phyloP scores from a whole-genome alignment of 805 yeast species.

The Candida chauliodis region DNA sequence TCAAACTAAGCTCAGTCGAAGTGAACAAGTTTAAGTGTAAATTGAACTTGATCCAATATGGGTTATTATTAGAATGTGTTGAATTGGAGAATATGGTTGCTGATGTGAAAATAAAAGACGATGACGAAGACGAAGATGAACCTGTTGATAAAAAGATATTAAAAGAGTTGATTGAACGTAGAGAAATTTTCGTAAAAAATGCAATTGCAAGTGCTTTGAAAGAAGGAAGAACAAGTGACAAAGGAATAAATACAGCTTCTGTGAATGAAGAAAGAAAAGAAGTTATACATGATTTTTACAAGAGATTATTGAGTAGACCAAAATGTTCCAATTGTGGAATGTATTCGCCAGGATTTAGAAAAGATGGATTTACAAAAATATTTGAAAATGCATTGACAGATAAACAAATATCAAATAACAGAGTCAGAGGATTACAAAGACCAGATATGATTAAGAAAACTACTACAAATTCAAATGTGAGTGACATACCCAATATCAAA shows the following conservation, averaged over 20 bases:
- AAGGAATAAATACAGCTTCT: slow-evolving; percentile 78
- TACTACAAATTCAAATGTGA: slow-evolving; percentile 12
- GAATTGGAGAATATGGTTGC: slow-evolving; percentile 64
- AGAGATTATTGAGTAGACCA: slow-evolving; percentile 66
- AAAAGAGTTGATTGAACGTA: slow-evolving; percentile 49
- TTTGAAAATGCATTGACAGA: slow-evolving; percentile 84
- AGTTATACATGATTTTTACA: slow-evolving; percentile 70
- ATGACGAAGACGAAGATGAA: slow-evolving; percentile 35
- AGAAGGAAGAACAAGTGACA: slow-evolving; percentile 65
- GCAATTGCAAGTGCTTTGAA: slow-evolving; percentile 70
- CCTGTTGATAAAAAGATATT: slow-evolving; percentile 36
- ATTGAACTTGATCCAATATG: slow-evolving; percentile 79
- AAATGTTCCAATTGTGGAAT: slow-evolving; percentile 95
- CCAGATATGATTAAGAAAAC: slow-evolving; percentile 59
- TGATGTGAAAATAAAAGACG: slow-evolving; percentile 32
- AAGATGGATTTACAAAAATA: slow-evolving; percentile 90
- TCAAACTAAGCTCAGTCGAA: slow-evolving; percentile 66
- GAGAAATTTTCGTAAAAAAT: slow-evolving; percentile 69
- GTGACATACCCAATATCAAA: slow-evolving; percentile 47
- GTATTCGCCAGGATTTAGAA: slow-evolving; percentile 91
- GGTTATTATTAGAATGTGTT: slow-evolving; percentile 73
- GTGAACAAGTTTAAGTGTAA: slow-evolving; percentile 76
- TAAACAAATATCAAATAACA: slow-evolving; percentile 75
- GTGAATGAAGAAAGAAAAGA: slow-evolving; percentile 83
- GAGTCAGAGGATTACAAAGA: slow-evolving; percentile 74